phyloP scores from a whole-genome alignment of 108 stramenopile species.

The Cyclotella distinguenda region DNA sequence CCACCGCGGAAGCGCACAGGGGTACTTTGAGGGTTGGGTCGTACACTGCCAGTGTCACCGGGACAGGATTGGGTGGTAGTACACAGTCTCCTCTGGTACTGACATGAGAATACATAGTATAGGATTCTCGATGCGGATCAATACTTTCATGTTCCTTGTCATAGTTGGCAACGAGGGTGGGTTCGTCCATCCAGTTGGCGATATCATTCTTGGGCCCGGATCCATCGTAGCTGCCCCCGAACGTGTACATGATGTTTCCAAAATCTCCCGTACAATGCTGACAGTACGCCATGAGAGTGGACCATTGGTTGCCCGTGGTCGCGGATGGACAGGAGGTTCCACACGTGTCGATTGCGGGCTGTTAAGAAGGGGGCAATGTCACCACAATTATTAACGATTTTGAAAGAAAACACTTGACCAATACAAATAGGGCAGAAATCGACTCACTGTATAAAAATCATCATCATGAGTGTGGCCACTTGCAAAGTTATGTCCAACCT shows the following conservation, averaged over 20 bases:
- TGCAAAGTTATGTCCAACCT: no score
- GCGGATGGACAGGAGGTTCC: conserved; percentile 3
- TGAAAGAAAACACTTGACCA: background rate
- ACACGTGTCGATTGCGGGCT: conserved; percentile 8
- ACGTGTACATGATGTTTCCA: conserved; percentile 4
- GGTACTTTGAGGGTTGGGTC: background rate
- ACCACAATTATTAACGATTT: background rate
- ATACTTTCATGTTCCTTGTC: background rate
- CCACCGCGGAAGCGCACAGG: background rate
- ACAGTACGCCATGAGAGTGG: conserved; percentile 16
- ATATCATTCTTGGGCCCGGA: background rate
- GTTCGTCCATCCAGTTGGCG: conserved; percentile 2
- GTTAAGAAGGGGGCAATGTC: background rate
- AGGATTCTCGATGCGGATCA: background rate
- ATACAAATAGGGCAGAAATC: background rate
- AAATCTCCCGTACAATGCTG: background rate
- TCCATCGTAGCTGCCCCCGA: background rate
- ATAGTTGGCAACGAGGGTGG: background rate
- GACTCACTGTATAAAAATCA: background rate
- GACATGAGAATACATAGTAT: conserved; percentile 10
- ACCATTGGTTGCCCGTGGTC: background rate
- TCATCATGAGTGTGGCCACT: background rate
- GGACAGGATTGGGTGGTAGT: no score
- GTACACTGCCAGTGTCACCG: background rate
- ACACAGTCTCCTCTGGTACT: background rate